A percentile compares a stretch with the other conserved stretches of the same genome.
These are phyloP conservation scores for Psilocybe tampanensis DNA, from an alignment of 768 basidiomycete species.

Conservation along the genomic window DNA sequence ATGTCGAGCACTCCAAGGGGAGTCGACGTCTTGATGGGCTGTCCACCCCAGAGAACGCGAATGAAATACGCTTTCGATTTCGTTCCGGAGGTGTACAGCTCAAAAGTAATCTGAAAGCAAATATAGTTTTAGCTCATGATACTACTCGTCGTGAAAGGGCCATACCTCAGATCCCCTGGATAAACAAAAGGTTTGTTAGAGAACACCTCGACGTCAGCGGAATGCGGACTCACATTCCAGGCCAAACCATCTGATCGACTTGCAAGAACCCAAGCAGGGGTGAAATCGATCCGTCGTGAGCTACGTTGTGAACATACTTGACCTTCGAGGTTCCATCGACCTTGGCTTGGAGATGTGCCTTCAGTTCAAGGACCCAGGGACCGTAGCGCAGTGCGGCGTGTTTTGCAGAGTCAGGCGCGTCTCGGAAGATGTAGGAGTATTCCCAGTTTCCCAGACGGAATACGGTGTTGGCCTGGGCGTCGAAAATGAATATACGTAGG, in stretches of 20 bases:
- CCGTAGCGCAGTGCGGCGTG: constrained; percentile 49
- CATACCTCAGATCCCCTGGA: constrained; percentile 46
- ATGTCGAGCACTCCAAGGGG: constrained; percentile 48
- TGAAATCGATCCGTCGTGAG: constrained; percentile 53
- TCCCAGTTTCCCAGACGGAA: constrained; percentile 65
- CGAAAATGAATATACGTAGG: not conserved
- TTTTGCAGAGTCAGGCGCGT: constrained; percentile 43
- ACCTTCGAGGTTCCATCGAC: constrained; percentile 37
- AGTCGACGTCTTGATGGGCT: constrained; percentile 50
- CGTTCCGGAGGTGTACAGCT: constrained; percentile 38
- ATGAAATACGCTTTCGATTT: constrained; percentile 31
- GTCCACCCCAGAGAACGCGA: constrained; percentile 54
- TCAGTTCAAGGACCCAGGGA: constrained; percentile 48
- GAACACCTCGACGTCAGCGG: no score
- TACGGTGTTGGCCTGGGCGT: constrained; percentile 45
- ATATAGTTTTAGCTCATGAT: no score
- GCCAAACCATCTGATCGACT: constrained; percentile 54
- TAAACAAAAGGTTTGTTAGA: not conserved
- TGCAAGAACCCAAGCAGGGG: constrained; percentile 52
- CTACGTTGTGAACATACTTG: constrained; percentile 48
- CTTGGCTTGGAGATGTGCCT: constrained; percentile 38
- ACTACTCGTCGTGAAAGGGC: not conserved
- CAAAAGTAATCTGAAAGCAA: constrained; percentile 39
- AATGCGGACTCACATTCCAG: constrained; percentile 42
- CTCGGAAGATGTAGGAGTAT: constrained; percentile 54